Conservation (phyloP, 2,329 filamentous ascomycete genomes). For the Aspergillus calidoustus region DNA sequence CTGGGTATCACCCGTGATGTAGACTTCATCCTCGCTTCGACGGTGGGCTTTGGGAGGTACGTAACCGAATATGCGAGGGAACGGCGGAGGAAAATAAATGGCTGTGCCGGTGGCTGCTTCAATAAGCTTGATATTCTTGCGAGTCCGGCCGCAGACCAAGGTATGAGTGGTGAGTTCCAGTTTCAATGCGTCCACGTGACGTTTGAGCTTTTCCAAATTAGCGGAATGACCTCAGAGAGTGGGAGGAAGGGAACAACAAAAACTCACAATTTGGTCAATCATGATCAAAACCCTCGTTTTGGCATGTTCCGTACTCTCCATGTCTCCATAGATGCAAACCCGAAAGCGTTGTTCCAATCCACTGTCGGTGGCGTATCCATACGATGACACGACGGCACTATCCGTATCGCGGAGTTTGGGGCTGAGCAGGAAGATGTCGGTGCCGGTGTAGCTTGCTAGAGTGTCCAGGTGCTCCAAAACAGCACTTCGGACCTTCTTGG, state of each 20-base stretch:
- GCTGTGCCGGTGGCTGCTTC: slow-evolving; percentile 94
- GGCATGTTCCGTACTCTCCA: slow-evolving; percentile 93
- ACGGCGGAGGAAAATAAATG: slow-evolving; percentile 96
- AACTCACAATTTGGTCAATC: slow-evolving; percentile 84
- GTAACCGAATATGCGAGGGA: slow-evolving; percentile 89
- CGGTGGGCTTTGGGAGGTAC: slow-evolving; percentile 79
- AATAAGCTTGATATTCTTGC: slow-evolving; percentile 97
- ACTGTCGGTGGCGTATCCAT: slow-evolving; percentile 76
- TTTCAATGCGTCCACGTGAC: slow-evolving; percentile 74
- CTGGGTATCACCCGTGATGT: slow-evolving; percentile 87
- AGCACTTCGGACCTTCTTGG: slow-evolving; percentile 70
- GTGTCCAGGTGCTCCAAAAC: slow-evolving; percentile 86
- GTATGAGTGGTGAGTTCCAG: slow-evolving; percentile 88
- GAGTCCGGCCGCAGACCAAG: slow-evolving; percentile 86
- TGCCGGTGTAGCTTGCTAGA: slow-evolving; percentile 85
- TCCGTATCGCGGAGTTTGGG: slow-evolving; percentile 83
- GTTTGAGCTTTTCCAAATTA: slow-evolving; percentile 51
- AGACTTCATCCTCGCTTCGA: slow-evolving; percentile 86
- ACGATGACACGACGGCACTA: slow-evolving; percentile 73
- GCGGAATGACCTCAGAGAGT: slow-evolving; percentile 15
- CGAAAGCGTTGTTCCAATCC: slow-evolving; percentile 86
- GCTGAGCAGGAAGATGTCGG: slow-evolving; percentile 94
- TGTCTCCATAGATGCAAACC: slow-evolving; percentile 92
- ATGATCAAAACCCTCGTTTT: slow-evolving; percentile 96
- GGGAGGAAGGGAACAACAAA: slow-evolving; percentile 15